A percentile compares a stretch with the other conserved stretches of the same genome.
Evolutionary conservation across 129 eudicot species (phyloP).

Genomic region (Heracleum sosnowskyi): DNA sequence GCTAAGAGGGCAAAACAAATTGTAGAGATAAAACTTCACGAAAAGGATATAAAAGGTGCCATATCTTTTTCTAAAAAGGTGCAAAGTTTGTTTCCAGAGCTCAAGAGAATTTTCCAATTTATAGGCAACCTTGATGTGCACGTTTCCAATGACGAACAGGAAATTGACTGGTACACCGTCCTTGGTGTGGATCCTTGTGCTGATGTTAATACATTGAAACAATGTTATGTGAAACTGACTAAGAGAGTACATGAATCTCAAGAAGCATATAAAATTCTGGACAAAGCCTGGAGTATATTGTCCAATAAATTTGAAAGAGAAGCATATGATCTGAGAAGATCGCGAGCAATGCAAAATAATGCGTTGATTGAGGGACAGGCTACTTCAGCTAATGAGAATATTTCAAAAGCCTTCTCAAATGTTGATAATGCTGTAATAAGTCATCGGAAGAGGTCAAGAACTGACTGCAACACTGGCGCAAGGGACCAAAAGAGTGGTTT

Average conservation of each 20-base stretch:
- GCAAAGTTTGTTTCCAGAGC: conserved; percentile 44
- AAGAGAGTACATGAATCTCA: conserved; percentile 12
- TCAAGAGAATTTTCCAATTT: conserved; percentile 51
- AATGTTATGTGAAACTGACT: conserved; percentile 41
- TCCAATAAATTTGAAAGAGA: conserved; percentile 32
- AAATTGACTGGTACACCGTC: conserved; percentile 57
- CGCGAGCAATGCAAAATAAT: not conserved
- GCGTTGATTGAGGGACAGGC: not conserved
- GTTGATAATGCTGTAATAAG: not conserved
- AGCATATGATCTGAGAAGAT: not conserved
- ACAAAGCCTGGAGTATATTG: conserved; percentile 17
- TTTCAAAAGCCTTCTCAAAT: not conserved
- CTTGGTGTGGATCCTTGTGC: conserved; percentile 54
- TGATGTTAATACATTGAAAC: conserved; percentile 42
- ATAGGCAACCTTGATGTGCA: conserved; percentile 42
- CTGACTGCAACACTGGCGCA: not conserved
- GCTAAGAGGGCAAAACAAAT: conserved; percentile 47
- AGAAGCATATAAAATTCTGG: conserved; percentile 52
- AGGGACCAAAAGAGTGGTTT: not conserved
- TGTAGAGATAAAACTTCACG: conserved; percentile 47
- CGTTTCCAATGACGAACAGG: conserved; percentile 45
- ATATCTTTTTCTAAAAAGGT: conserved; percentile 50
- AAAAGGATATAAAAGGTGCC: conserved; percentile 54
- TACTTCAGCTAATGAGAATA: not conserved
- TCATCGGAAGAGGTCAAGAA: not conserved